Conservation (phyloP, 768 basidiomycete genomes). For the Nidularia pulvinata region DNA sequence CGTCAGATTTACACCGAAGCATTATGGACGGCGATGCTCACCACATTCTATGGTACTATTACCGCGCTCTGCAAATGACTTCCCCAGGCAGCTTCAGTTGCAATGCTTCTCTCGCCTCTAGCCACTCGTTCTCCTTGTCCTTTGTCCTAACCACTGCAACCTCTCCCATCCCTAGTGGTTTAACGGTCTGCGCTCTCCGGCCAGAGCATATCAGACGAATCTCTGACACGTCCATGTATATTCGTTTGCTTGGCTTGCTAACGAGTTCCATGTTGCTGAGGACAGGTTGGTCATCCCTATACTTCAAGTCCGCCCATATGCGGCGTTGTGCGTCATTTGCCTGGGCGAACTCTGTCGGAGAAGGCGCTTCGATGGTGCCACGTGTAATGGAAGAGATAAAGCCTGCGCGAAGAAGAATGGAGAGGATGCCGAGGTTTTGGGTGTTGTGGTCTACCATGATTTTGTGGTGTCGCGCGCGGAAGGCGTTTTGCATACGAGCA, state of each 20-base stretch:
- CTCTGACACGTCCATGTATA: conserved; percentile 75
- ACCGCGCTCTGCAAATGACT: conserved; percentile 79
- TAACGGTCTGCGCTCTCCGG: conserved; percentile 74
- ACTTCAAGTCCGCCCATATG: conserved; percentile 95
- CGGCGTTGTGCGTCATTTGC: conserved; percentile 68
- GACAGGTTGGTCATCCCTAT: conserved; percentile 88
- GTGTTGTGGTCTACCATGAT: conserved; percentile 82
- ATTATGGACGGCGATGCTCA: no score
- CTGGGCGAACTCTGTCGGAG: conserved; percentile 59
- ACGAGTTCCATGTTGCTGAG: conserved; percentile 79
- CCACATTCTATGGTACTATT: conserved; percentile 2
- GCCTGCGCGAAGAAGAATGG: conserved; percentile 89
- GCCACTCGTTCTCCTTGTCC: conserved; percentile 74
- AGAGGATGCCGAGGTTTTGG: conserved; percentile 90
- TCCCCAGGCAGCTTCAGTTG: conserved; percentile 79
- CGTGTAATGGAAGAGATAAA: conserved; percentile 84
- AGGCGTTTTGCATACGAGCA: conserved; percentile 90
- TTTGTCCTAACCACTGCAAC: conserved; percentile 82
- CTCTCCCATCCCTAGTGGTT: conserved; percentile 91
- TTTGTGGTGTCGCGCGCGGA: conserved; percentile 79
- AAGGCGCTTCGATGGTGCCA: conserved; percentile 66
- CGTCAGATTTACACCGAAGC: no score
- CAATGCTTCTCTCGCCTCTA: conserved; percentile 94
- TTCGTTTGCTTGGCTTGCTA: conserved; percentile 79
- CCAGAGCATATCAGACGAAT: conserved; percentile 82